Percentiles rank a stretch among this genome's conserved stretches.
These are phyloP conservation scores for Rhizophagus clarus DNA, from an alignment of 192 early-diverging fungal species.

Conservation along the genomic window DNA sequence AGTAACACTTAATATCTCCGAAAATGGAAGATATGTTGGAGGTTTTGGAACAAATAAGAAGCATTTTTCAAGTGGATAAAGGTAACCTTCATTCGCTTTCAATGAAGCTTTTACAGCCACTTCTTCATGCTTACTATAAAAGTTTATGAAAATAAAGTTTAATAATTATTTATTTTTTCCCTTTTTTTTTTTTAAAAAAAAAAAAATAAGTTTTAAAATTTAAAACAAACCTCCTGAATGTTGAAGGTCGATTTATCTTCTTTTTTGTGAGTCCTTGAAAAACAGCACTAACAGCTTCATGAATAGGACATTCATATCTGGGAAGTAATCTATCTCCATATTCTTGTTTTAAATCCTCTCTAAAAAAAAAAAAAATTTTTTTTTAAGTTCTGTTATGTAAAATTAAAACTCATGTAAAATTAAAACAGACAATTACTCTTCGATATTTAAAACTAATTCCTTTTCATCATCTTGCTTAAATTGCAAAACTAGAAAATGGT, in stretches of 20 bases:
- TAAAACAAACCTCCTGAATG: not conserved
- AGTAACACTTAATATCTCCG: constrained; percentile 83
- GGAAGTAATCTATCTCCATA: constrained; percentile 78
- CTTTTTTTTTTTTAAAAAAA: not conserved
- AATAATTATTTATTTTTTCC: too few species aligned
- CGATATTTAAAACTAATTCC: constrained; percentile 80
- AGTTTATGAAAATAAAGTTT: constrained; percentile 1
- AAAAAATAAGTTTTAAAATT: too few species aligned
- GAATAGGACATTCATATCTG: constrained; percentile 84
- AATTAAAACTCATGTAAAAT: not conserved
- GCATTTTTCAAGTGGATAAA: constrained; percentile 94
- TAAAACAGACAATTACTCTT: constrained; percentile 52
- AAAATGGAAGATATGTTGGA: constrained; percentile 80
- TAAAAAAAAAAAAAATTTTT: constrained; percentile 31
- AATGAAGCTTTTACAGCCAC: constrained; percentile 91
- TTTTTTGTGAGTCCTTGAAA: constrained; percentile 82
- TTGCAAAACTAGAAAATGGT: constrained; percentile 95
- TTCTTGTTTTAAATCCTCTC: constrained; percentile 64
- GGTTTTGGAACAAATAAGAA: constrained; percentile 95
- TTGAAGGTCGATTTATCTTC: constrained; percentile 70
- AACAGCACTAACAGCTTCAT: constrained; percentile 83
- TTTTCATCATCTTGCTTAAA: constrained; percentile 92
- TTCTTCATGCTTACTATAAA: constrained; percentile 68
- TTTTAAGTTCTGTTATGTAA: not conserved
- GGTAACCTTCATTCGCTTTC: constrained; percentile 94